phyloP scores from a whole-genome alignment of 768 basidiomycete species.

The Russula abietina region DNA sequence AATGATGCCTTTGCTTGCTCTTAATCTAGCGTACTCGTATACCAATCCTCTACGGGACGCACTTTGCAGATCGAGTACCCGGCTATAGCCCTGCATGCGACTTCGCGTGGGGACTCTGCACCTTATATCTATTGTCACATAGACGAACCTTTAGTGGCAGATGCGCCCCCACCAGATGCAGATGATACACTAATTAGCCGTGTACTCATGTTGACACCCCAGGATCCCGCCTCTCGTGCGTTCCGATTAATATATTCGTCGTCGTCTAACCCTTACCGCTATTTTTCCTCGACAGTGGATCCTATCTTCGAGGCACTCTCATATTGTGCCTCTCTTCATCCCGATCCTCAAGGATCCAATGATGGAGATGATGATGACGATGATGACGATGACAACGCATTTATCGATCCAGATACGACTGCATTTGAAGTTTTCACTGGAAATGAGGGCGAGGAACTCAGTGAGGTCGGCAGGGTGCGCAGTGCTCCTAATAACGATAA shows the following conservation, averaged over 20 bases:
- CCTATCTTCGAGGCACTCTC: constrained; percentile 84
- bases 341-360: constrained; percentile 50
- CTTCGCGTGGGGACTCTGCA: constrained; percentile 60
- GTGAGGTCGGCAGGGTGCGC: constrained; percentile 90
- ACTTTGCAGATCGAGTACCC: constrained; percentile 88
- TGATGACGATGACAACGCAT: constrained; percentile 45
- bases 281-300: constrained; percentile 53
- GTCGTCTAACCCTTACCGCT: not conserved
- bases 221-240: constrained; percentile 53
- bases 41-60: constrained; percentile 60
- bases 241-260: constrained; percentile 21
- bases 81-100: constrained; percentile 87
- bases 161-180: constrained; percentile 30
- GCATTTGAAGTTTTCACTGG: constrained; percentile 51
- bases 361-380: constrained; percentile 39
- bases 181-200: constrained; percentile 55
- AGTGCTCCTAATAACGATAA: constrained; percentile 73
- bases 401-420: constrained; percentile 42
- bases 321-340: constrained; percentile 76
- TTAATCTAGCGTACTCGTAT: constrained; percentile 60
- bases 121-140: constrained; percentile 92
- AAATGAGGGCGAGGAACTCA: constrained; percentile 64
- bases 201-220: constrained; percentile 74
- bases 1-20: not conserved
- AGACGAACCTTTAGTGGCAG: constrained; percentile 51